phyloP scores from a whole-genome alignment of 2,329 filamentous ascomycete genomes.

The Alternaria conjuncta region DNA sequence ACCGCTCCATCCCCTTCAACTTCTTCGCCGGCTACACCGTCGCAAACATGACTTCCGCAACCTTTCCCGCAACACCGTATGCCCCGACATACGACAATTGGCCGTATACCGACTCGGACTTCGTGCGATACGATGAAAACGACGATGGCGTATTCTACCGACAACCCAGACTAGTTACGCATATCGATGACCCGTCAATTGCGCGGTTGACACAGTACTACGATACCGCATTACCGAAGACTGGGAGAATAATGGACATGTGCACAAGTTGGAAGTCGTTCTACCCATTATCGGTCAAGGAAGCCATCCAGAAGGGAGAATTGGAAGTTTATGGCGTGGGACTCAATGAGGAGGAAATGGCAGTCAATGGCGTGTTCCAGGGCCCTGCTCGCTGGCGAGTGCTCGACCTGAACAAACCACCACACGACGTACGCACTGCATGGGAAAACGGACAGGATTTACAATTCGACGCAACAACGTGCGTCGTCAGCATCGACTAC shows the following conservation, averaged over 20 bases:
- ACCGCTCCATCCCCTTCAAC: conserved; percentile 13
- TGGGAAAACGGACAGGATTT: conserved; percentile 9
- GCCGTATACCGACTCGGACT: conserved; percentile 40
- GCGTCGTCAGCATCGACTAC: conserved; percentile 61
- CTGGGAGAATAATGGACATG: conserved; percentile 56
- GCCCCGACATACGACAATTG: conserved; percentile 25
- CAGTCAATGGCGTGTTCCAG: conserved; percentile 46
- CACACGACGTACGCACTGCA: conserved; percentile 34
- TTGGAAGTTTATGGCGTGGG: conserved; percentile 57
- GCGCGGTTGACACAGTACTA: conserved; percentile 56
- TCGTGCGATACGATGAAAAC: conserved; percentile 47
- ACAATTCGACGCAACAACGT: conserved; percentile 55
- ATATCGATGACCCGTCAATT: conserved; percentile 61
- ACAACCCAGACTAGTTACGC: conserved; percentile 58
- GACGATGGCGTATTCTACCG: conserved; percentile 50
- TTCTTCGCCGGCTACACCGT: conserved; percentile 18
- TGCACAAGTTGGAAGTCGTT: conserved; percentile 60
- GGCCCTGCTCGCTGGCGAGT: conserved; percentile 39
- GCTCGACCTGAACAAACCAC: conserved; percentile 53
- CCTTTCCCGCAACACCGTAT: conserved; percentile 22
- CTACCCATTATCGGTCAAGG: conserved; percentile 47
- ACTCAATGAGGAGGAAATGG: conserved; percentile 56
- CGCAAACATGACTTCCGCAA: conserved; percentile 10
- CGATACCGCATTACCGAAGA: conserved; percentile 48
- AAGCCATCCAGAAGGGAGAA: conserved; percentile 38